These are phyloP conservation scores for Aethionema arabicum DNA, from an alignment of 345 rosid genomes.

Conservation along the genomic window DNA sequence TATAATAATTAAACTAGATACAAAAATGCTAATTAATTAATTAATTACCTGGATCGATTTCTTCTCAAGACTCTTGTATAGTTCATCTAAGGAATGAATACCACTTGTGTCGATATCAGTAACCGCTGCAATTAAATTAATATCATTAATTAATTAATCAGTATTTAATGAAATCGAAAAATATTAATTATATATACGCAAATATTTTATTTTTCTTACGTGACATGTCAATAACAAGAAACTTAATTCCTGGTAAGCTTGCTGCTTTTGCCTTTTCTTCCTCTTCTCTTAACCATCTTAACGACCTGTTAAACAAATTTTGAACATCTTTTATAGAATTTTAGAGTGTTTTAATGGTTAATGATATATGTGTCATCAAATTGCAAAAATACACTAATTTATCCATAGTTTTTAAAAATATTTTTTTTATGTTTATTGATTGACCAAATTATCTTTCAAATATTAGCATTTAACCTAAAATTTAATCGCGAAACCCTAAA, in stretches of 20 bases:
- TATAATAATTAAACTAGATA: neutral
- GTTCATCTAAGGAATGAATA: slow-evolving; percentile 71
- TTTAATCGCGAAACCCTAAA: neutral
- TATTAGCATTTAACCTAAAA: neutral
- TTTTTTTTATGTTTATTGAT: too few species aligned
- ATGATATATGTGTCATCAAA: neutral
- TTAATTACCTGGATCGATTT: slow-evolving; percentile 50
- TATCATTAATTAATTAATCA: neutral
- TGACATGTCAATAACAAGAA: slow-evolving; percentile 71
- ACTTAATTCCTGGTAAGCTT: slow-evolving; percentile 47
- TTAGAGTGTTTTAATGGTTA: neutral
- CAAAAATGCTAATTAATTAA: too few species aligned
- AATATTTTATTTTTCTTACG: slow-evolving; percentile 43
- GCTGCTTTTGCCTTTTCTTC: slow-evolving; percentile 45
- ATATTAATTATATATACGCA: neutral
- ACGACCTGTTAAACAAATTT: slow-evolving; percentile 42
- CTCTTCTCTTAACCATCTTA: slow-evolving; percentile 78
- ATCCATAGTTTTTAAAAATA: too few species aligned
- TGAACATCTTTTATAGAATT: too few species aligned
- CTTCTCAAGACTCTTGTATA: slow-evolving; percentile 59
- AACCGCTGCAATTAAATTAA: slow-evolving; percentile 53
- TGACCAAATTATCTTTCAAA: too few species aligned
- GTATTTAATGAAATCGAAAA: neutral
- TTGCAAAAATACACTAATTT: neutral
- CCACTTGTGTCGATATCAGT: slow-evolving; percentile 92